phyloP scores from a whole-genome alignment of 345 rosid species.

The Rhodamnia rubescens region DNA sequence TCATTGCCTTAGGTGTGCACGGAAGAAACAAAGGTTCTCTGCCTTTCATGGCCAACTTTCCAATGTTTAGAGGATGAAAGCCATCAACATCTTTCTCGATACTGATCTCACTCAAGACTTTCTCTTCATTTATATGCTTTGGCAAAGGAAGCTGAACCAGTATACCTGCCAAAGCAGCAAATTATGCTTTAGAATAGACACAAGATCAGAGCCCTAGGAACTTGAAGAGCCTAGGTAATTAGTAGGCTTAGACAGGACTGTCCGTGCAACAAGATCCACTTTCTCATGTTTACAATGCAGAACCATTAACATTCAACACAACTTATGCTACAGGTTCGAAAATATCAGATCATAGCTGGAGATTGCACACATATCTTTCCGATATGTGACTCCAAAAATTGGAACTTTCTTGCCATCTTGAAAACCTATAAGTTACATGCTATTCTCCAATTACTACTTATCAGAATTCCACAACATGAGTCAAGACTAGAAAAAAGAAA shows the following conservation, averaged over 20 bases:
- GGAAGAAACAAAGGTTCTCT: constrained; percentile 89
- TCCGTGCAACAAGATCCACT: not conserved
- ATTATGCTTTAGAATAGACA: not conserved
- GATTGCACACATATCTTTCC: not conserved
- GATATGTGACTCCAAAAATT: not conserved
- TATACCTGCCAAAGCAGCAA: constrained; percentile 43
- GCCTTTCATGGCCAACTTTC: constrained; percentile 97
- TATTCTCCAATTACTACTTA: not conserved
- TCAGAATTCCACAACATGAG: not conserved
- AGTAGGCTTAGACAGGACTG: not conserved
- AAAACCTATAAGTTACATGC: not conserved
- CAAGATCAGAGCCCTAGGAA: not conserved
- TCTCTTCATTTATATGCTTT: constrained; percentile 79
- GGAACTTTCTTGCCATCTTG: not conserved
- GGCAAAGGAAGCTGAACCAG: constrained; percentile 91
- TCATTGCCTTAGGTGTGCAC: constrained; percentile 82
- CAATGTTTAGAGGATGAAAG: constrained; percentile 90
- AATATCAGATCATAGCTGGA: not conserved
- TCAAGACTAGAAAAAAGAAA: not conserved
- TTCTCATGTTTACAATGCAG: not conserved
- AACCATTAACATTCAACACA: not conserved
- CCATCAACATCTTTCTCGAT: constrained; percentile 91
- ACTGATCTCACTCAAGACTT: constrained; percentile 60
- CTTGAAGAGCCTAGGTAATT: not conserved
- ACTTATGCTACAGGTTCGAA: not conserved